Percentiles rank a stretch among this genome's conserved stretches.
phyloP scores from a whole-genome alignment of 1,284 basidiomycete genomes.

The Megacollybia platyphylla region DNA sequence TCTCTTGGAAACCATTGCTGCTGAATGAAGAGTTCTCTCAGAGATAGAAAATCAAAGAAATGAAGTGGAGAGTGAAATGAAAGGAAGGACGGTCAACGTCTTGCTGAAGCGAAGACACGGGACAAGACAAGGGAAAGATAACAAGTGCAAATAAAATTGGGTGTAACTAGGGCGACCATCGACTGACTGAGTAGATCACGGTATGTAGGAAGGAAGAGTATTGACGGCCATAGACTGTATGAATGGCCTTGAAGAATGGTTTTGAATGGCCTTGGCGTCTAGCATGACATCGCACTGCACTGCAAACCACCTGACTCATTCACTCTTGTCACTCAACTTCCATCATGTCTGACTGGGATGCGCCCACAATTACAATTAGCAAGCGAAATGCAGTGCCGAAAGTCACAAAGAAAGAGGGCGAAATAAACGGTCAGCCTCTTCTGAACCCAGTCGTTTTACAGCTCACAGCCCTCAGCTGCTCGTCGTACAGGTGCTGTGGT shows the following conservation, averaged over 20 bases:
- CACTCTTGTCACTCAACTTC: slow-evolving; percentile 2
- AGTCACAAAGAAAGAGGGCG: slow-evolving; percentile 55
- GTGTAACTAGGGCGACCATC: too few species aligned
- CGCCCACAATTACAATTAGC: slow-evolving; percentile 65
- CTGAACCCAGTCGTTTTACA: background rate
- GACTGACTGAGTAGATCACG: too few species aligned
- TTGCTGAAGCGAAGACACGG: slow-evolving; percentile 27
- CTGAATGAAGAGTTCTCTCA: slow-evolving; percentile 10
- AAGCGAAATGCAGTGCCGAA: slow-evolving; percentile 52
- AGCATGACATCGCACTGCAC: background rate
- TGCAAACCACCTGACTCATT: background rate
- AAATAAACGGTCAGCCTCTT: slow-evolving; percentile 49
- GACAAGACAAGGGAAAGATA: slow-evolving; percentile 3
- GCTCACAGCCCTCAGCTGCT: slow-evolving; percentile 29
- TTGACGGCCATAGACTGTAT: background rate
- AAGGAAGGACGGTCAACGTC: slow-evolving; percentile 47
- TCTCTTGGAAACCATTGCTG: slow-evolving; percentile 54
- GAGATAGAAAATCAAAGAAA: slow-evolving; percentile 15
- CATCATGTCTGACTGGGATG: slow-evolving; percentile 57
- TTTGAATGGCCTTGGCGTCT: background rate
- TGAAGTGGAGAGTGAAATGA: slow-evolving; percentile 14
- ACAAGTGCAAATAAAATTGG: background rate
- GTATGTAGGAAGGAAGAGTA: background rate
- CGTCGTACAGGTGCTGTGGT: slow-evolving; percentile 61
- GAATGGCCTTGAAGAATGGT: background rate